A percentile compares a stretch with the other conserved stretches of the same genome.
Conservation (phyloP, 164 flowering plant species). For the Platanus orientalis region DNA sequence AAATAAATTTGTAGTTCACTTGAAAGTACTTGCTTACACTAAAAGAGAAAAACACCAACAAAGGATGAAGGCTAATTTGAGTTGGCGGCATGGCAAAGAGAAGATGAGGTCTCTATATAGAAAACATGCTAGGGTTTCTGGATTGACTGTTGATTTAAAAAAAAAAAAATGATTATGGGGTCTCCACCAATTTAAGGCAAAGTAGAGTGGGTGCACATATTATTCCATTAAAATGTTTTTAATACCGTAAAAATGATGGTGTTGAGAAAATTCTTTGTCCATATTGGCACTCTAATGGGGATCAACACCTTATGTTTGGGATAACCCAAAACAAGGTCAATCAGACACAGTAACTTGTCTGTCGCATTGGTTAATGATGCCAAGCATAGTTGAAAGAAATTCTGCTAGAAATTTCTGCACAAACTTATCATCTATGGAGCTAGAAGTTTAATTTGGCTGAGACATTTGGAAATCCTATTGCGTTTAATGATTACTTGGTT, state of each 20-base stretch:
- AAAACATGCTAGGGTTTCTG: neutral
- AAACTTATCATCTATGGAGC: too few relatives aligned
- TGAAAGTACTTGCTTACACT: neutral
- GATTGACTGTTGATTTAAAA: neutral
- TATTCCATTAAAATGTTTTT: slow-evolving; percentile 5
- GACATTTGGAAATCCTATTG: too few relatives aligned
- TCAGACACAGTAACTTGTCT: neutral
- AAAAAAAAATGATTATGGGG: slow-evolving; percentile 3
- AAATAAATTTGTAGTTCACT: neutral
- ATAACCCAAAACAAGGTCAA: neutral
- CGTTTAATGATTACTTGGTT: too few relatives aligned
- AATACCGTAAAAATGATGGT: slow-evolving; percentile 8
- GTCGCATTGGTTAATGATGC: neutral
- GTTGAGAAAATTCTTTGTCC: neutral
- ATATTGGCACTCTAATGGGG: neutral
- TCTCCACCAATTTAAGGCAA: slow-evolving; percentile 14
- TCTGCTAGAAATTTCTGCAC: too few relatives aligned
- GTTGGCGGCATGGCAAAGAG: neutral
- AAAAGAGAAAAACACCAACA: too few relatives aligned
- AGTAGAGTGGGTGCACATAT: slow-evolving; percentile 4
- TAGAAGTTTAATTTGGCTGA: too few relatives aligned
- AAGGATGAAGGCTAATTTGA: too few relatives aligned
- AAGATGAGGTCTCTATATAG: neutral
- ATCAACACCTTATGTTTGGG: slow-evolving; percentile 5
- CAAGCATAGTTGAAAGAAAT: neutral